Conservation (phyloP, 2,329 filamentous ascomycete genomes). For the Tolypocladium sp. region DNA sequence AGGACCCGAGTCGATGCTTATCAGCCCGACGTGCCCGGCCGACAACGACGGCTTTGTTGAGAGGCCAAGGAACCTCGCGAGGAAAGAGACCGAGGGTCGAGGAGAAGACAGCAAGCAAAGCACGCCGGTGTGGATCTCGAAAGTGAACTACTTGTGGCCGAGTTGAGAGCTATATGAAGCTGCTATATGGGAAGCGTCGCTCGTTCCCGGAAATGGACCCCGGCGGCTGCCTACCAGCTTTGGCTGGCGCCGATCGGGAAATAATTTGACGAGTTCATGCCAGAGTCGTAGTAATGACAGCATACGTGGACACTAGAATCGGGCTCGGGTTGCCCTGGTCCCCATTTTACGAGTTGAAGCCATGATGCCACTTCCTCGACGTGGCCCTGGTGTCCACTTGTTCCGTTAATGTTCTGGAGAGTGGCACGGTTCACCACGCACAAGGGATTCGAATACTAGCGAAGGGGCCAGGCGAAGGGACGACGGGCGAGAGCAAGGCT, state of each 20-base stretch:
- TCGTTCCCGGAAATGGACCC: not conserved
- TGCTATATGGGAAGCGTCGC: not conserved
- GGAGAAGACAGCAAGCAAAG: not conserved
- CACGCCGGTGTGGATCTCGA: not conserved
- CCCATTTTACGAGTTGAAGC: not conserved
- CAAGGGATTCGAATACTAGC: not conserved
- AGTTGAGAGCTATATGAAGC: not conserved
- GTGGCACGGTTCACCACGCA: not conserved
- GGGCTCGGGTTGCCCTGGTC: not conserved
- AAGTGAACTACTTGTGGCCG: not conserved
- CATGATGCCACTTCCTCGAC: constrained; percentile 2
- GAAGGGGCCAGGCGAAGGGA: not conserved
- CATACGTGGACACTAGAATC: not conserved
- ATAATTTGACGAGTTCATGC: constrained; percentile 7
- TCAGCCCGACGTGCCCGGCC: not conserved
- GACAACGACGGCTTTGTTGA: not conserved
- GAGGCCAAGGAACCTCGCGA: not conserved
- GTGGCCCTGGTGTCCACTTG: constrained; percentile 1
- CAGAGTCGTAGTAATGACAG: not conserved
- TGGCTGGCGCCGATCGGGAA: constrained; percentile 4
- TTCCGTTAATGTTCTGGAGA: not conserved
- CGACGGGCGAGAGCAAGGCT: not conserved
- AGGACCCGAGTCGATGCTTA: constrained; percentile 9
- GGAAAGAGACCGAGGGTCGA: not conserved
- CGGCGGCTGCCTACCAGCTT: not conserved